These are phyloP conservation scores for Rutstroemia sp. DNA, from an alignment of 2,329 filamentous ascomycete species.

Conservation along the genomic window DNA sequence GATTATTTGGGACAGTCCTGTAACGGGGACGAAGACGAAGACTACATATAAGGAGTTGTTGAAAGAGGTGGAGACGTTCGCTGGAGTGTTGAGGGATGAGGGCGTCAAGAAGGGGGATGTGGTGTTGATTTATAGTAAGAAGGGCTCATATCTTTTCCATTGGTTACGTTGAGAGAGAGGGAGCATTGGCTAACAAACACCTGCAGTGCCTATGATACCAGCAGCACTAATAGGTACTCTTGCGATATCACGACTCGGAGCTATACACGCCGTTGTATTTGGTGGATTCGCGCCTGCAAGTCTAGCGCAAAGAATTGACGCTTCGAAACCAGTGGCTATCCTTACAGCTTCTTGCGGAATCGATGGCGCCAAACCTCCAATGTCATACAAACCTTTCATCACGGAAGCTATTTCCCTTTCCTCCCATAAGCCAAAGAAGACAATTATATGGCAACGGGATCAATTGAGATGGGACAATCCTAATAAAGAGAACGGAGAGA, in stretches of 20 bases:
- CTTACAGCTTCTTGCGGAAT: slow-evolving; percentile 91
- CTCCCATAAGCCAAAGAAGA: slow-evolving; percentile 62
- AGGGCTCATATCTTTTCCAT: neutral
- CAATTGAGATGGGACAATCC: slow-evolving; percentile 66
- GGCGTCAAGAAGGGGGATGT: slow-evolving; percentile 79
- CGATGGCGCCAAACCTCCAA: slow-evolving; percentile 73
- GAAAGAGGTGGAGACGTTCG: slow-evolving; percentile 72
- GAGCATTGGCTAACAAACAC: neutral
- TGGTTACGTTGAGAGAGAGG: slow-evolving; percentile 6
- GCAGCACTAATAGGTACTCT: slow-evolving; percentile 81
- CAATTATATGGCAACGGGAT: slow-evolving; percentile 79
- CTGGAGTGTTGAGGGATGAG: slow-evolving; percentile 73
- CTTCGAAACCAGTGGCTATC: slow-evolving; percentile 65
- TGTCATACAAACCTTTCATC: slow-evolving; percentile 71
- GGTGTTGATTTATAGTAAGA: slow-evolving; percentile 79
- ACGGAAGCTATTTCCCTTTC: slow-evolving; percentile 64
- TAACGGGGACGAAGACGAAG: slow-evolving; percentile 63
- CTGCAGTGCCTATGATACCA: slow-evolving; percentile 86
- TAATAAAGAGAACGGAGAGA: slow-evolving; percentile 58
- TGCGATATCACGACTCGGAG: slow-evolving; percentile 72
- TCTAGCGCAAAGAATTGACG: slow-evolving; percentile 82
- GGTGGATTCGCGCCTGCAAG: slow-evolving; percentile 80
- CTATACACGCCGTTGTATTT: slow-evolving; percentile 87
- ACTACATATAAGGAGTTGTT: slow-evolving; percentile 72
- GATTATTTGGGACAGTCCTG: slow-evolving; percentile 83